Evolutionary conservation across 176 grass and related monocot genomes (phyloP), one percentile per base, ranked within the genome.

Genomic region (Lolium perenne): DNA sequence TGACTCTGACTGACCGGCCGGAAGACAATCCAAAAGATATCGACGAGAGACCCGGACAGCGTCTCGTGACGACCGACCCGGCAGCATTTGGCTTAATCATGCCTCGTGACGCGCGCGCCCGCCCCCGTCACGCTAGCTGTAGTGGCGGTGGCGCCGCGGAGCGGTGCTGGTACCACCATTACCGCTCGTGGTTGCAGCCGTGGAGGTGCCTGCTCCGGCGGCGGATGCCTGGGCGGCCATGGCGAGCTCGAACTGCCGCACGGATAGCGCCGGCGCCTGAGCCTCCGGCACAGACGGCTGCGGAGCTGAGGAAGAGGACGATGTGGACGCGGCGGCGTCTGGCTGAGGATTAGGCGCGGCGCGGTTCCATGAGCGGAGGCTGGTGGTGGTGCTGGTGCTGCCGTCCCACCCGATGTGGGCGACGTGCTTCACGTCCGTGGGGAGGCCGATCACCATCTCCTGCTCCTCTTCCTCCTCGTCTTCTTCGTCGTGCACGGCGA

Each of bases 361-460:
- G 66, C 83, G 85, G 84, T 88, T 88, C 88, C 87, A 91, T 56
- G 86, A 89, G 57, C 76, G 92, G 66, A 93, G 25, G 50, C 81
- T 93, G 76, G 7, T 72, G 66, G 82, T 85, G 70, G 89, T 95
- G 84, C 56, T 93, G 74, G 86, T 88, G 64, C 86, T 88, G 80
- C 92, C 90, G 83, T 97, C 94, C 94, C 90, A 94, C 1, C 94
- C 94, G 83, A 97, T 92, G 88, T 97, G 94, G 2, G 90, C 88
- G 45, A 97, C 94, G 76, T 97, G 94, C 86, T 97, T 93, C 2
- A 97, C 94, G 75, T 94, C 94, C 8, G 94, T 97, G 8, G 94
- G 94, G 35, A 94, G 78, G 1, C 94, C 94, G 65, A 97, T 97
- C 85, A 90, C 90, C 94, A 97, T 97, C 88, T 94, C 94, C 79